Evolutionary conservation across 2,329 filamentous ascomycete genomes (phyloP).

Genomic region (Tolypocladium sp.): DNA sequence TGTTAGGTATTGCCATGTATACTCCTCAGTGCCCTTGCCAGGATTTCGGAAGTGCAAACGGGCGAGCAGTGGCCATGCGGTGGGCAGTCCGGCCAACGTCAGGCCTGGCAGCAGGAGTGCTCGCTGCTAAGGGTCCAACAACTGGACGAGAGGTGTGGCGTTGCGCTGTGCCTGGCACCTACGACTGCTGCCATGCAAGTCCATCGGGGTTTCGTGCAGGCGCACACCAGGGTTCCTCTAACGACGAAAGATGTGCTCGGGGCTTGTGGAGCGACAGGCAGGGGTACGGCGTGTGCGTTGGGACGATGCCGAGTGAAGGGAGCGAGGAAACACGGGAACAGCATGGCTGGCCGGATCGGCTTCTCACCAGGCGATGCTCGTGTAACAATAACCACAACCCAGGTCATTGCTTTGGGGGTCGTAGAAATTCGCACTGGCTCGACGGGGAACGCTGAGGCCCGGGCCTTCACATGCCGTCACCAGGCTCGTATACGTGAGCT

Average conservation of each 20-base stretch:
- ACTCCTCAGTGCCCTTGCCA: background rate
- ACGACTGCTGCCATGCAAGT: background rate
- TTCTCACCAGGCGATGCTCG: slow-evolving; percentile 1
- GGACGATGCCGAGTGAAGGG: background rate
- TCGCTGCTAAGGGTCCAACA: background rate
- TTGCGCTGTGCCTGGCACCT: background rate
- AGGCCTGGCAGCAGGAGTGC: background rate
- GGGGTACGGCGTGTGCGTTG: background rate
- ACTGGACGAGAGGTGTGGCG: background rate
- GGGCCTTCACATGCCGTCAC: background rate
- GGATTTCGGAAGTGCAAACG: background rate
- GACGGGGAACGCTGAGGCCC: background rate
- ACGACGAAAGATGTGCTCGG: background rate
- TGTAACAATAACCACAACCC: slow-evolving; percentile 6
- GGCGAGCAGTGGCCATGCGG: background rate
- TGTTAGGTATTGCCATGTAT: slow-evolving; percentile 5
- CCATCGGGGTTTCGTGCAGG: background rate
- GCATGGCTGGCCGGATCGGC: background rate
- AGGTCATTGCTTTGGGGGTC: background rate
- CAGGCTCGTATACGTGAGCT: background rate
- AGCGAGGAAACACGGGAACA: background rate
- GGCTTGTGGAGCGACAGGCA: background rate
- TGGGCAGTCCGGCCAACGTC: background rate
- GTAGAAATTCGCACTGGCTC: background rate
- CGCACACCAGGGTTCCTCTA: background rate